Conservation (phyloP, 2,329 filamentous ascomycete genomes). For the Sporothrix protearum region DNA sequence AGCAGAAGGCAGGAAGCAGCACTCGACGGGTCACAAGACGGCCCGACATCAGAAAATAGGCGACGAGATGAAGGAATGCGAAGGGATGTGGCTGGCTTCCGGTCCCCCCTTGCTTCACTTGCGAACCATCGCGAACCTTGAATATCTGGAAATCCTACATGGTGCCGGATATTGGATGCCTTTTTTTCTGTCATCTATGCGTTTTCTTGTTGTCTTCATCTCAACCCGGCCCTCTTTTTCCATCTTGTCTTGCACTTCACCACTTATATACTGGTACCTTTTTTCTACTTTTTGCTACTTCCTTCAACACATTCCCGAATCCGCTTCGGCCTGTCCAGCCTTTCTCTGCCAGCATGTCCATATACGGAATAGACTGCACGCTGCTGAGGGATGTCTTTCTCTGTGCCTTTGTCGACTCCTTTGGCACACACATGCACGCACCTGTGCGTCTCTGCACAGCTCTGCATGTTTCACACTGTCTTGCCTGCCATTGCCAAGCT, state of each 20-base stretch:
- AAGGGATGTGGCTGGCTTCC: not conserved
- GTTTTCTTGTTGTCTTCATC: too few relatives aligned
- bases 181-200: not conserved
- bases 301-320: not conserved
- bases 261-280: not conserved
- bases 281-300: constrained; percentile 6
- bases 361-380: not conserved
- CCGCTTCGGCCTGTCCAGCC: not conserved
- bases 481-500: not conserved
- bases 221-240: not conserved
- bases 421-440: not conserved
- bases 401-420: not conserved
- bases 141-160: not conserved
- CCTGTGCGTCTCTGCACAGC: not conserved
- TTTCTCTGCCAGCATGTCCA: not conserved
- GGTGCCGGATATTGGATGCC: not conserved
- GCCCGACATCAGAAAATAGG: not conserved
- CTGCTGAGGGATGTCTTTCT: not conserved
- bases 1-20: not conserved
- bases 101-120: not conserved
- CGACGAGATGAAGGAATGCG: not conserved
- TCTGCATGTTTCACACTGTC: not conserved
- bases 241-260: not conserved
- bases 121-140: not conserved
- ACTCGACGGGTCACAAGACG: not conserved